These are phyloP conservation scores for Trichothecium sympodiale DNA, from an alignment of 2,329 filamentous ascomycete species.

Conservation along the genomic window DNA sequence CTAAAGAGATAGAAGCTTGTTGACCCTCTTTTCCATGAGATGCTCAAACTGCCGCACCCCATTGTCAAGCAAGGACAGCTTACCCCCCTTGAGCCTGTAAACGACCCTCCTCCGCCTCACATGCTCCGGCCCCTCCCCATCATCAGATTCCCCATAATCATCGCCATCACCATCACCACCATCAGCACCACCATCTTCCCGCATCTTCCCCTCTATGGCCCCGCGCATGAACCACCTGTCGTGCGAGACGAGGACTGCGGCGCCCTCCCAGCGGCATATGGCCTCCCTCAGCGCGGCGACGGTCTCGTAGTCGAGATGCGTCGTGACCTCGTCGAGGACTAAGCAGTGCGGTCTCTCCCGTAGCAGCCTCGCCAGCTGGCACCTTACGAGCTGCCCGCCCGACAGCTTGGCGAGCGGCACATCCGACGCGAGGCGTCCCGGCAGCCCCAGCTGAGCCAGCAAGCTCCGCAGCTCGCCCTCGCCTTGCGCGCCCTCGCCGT, in stretches of 20 bases:
- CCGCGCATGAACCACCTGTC: constrained; percentile 72
- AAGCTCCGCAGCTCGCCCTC: constrained; percentile 60
- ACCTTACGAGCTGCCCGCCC: constrained; percentile 63
- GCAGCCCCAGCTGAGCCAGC: constrained; percentile 58
- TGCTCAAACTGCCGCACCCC: constrained; percentile 58
- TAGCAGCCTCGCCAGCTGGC: constrained; percentile 57
- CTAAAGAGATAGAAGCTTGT: constrained; percentile 24
- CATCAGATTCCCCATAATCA: constrained; percentile 26
- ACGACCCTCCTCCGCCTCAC: constrained; percentile 38
- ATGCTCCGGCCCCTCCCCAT: constrained; percentile 29
- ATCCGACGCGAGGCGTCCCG: constrained; percentile 60
- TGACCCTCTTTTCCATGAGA: constrained; percentile 47
- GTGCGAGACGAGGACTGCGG: constrained; percentile 68
- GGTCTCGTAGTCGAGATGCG: constrained; percentile 75
- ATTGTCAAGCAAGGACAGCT: constrained; percentile 40
- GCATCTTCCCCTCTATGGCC: constrained; percentile 55
- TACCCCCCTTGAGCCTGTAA: constrained; percentile 48
- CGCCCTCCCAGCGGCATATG: constrained; percentile 58
- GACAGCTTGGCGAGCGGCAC: constrained; percentile 64
- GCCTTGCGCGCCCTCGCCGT: constrained; percentile 36
- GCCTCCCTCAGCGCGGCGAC: constrained; percentile 60
- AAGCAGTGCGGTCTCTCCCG: constrained; percentile 60
- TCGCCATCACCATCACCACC: constrained; percentile 16
- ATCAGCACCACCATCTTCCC: too few relatives aligned
- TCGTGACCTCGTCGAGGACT: constrained; percentile 72